Evolutionary conservation across 305 asterid species (phyloP), one percentile per base, ranked within the genome.

Genomic region (Withania somnifera): DNA sequence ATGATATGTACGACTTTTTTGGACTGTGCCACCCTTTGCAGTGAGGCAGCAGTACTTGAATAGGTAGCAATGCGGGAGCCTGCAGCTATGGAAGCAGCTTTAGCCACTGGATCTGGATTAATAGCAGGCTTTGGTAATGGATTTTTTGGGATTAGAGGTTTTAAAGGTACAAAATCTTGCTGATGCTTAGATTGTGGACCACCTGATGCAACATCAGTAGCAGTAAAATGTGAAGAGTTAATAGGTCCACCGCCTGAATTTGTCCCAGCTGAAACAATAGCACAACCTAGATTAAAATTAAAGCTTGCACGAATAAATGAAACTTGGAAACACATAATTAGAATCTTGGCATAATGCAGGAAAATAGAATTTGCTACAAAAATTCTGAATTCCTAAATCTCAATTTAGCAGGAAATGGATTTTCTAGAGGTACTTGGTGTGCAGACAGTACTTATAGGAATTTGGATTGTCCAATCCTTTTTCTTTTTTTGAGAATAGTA

Each of bases 41-140:
- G 87, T 38, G 96, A 86, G 77, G 97, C 90, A 51, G 92, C 93
- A 86, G 93, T 92, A 86, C 88, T 93, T 7, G 95, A 86, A 6
- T 93, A 84, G 61, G 93, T 87, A 82, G 91, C 96, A 82, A 93
- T 87, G 63, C 94, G 95, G 50, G 96, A 93, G 84, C 97, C 97
- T 56, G 94, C 96, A 85, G 93, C 94, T 83, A 93, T 89, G 66
- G 96, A 97, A 78, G 96, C 90, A 75, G 95, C 95, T 91, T 91
- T 93, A 83, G 90, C 90, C 95, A 90, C 82, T 82, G 95, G 88
- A 84, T 90, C 97, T 11, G 89, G 88, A 57, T 84, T 85, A 15
- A 84, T 68, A 80, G 84, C 67, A 42, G 92, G 82, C 60, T 85
- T 89, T 77, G 86, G 56, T 10, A 87, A 64, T 34, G 86, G 89